phyloP scores from a whole-genome alignment of 139 green algal genomes.

The Coccomyxa sp. region DNA sequence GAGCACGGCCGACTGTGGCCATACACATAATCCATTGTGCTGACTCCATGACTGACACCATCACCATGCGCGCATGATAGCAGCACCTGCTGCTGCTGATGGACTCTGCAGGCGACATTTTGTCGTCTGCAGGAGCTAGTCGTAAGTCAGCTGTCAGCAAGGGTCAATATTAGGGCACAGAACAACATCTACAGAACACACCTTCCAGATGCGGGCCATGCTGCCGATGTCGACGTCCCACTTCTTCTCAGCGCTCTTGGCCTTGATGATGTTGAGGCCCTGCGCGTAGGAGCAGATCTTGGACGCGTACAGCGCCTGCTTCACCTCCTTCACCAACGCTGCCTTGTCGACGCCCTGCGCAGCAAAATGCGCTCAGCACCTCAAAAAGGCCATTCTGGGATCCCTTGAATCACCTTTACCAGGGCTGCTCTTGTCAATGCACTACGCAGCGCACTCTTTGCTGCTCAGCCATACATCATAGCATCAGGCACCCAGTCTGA shows the following conservation, averaged over 20 bases:
- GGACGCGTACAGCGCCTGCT: constrained; percentile 80
- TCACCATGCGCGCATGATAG: too few species aligned
- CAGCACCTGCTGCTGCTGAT: too few species aligned
- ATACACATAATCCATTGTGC: too few species aligned
- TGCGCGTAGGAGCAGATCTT: constrained; percentile 97
- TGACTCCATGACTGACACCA: too few species aligned
- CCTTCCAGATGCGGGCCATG: constrained; percentile 97
- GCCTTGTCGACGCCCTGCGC: constrained; percentile 75
- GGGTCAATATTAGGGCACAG: too few species aligned
- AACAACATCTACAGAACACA: too few species aligned
- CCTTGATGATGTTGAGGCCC: constrained; percentile 98
- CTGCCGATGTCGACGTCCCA: constrained; percentile 91
- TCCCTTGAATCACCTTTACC: background rate
- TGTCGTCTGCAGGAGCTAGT: too few species aligned
- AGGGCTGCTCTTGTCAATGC: background rate
- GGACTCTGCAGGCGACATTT: too few species aligned
- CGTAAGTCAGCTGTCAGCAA: too few species aligned
- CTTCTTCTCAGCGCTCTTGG: constrained; percentile 86
- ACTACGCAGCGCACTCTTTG: background rate
- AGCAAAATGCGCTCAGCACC: background rate
- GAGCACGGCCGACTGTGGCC: too few species aligned
- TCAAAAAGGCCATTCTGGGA: background rate
- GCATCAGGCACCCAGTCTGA: background rate
- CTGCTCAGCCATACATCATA: background rate
- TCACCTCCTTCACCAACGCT: constrained; percentile 84